Evolutionary conservation across 306 rosid species (phyloP).

Genomic region (Trichosanthes truncata): DNA sequence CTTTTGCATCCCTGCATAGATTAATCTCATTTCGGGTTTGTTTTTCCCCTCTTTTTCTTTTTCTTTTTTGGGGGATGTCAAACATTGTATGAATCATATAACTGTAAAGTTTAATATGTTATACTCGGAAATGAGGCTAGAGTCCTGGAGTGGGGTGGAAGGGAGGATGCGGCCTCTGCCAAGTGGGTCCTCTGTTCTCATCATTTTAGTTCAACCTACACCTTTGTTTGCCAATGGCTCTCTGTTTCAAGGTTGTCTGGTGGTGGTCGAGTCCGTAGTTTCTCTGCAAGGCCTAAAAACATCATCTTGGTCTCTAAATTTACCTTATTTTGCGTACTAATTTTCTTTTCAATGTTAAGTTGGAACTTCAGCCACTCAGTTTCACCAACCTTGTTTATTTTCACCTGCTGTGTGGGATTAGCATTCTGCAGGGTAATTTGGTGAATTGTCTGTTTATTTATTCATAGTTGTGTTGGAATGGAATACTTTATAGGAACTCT

Average conservation of each 20-base stretch:
- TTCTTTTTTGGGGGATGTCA: neutral
- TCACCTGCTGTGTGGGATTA: neutral
- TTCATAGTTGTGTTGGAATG: neutral
- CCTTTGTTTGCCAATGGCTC: constrained; percentile 42
- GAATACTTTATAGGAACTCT: too few relatives aligned
- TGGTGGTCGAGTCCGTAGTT: neutral
- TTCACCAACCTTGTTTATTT: neutral
- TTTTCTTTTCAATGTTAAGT: neutral
- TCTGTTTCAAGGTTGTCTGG: constrained; percentile 46
- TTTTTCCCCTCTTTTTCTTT: too few relatives aligned
- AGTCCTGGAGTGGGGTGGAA: neutral
- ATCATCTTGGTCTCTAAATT: neutral
- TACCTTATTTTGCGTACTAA: neutral
- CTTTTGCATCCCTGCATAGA: neutral
- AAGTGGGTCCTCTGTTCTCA: constrained; percentile 10
- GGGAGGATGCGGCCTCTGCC: constrained; percentile 39
- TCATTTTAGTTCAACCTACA: neutral
- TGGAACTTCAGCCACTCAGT: neutral
- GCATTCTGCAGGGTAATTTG: neutral
- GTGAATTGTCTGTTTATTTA: neutral
- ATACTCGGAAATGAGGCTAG: neutral
- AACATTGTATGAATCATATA: neutral
- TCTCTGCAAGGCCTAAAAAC: neutral
- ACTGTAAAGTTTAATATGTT: neutral
- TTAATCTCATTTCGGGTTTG: neutral